Conservation (phyloP, 176 grass and related monocot species). For the Triticum monococcum region DNA sequence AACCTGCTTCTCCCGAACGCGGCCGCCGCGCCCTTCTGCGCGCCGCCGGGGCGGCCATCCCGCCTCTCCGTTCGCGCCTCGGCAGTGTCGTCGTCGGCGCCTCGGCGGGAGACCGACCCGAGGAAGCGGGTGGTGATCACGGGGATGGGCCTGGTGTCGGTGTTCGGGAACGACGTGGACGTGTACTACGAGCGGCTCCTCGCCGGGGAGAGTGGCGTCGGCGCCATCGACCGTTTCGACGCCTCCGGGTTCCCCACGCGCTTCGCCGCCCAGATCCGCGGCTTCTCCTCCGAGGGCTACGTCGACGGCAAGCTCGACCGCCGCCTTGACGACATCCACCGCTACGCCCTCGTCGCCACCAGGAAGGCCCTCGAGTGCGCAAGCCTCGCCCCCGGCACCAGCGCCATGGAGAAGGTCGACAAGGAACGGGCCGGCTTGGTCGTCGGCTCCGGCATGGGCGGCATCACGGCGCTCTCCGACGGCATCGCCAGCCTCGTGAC, state of each 20-base stretch:
- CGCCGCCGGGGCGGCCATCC: background rate
- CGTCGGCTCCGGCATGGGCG: slow-evolving; percentile 36
- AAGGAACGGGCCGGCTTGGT: slow-evolving; percentile 33
- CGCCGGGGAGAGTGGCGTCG: slow-evolving; percentile 32
- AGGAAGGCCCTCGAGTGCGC: slow-evolving; percentile 57
- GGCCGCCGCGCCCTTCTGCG: background rate
- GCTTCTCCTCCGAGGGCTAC: slow-evolving; percentile 41
- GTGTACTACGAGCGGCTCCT: slow-evolving; percentile 44
- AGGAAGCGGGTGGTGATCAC: slow-evolving; percentile 59
- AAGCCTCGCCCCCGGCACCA: slow-evolving; percentile 28
- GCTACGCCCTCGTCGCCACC: slow-evolving; percentile 48
- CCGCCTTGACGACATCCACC: slow-evolving; percentile 44
- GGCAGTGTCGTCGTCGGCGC: background rate
- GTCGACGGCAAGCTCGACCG: slow-evolving; percentile 38
- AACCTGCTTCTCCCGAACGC: background rate
- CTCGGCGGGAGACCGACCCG: slow-evolving; percentile 44
- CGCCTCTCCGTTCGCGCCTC: background rate
- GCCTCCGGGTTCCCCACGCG: slow-evolving; percentile 13
- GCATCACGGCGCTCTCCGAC: slow-evolving; percentile 6
- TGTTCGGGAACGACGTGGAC: slow-evolving; percentile 51
- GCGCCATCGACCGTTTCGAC: slow-evolving; percentile 45
- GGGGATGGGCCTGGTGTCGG: slow-evolving; percentile 52
- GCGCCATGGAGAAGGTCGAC: slow-evolving; percentile 19
- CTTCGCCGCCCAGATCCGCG: slow-evolving; percentile 48
- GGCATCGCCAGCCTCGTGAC: slow-evolving; percentile 13